A percentile compares a stretch with the other conserved stretches of the same genome.
phyloP scores from a whole-genome alignment of 2,329 filamentous ascomycete genomes.

The Aspergillus clavatus region DNA sequence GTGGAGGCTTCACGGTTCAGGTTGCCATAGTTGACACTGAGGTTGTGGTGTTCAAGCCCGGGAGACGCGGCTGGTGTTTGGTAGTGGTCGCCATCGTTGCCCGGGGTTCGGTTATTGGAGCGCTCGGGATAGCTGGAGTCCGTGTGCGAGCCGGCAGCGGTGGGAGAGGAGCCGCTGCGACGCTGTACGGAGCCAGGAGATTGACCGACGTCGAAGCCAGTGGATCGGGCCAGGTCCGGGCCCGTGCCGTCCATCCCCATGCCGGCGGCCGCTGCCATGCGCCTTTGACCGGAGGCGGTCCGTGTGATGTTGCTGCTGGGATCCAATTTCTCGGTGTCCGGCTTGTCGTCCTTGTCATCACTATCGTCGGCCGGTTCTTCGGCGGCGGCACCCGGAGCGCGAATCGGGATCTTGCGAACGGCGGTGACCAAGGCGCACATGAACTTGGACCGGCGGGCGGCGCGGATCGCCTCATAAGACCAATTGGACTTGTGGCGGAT shows the following conservation, averaged over 20 bases:
- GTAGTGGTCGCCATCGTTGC: conserved; percentile 23
- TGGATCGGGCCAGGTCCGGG: conserved; percentile 21
- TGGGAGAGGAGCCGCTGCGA: conserved; percentile 22
- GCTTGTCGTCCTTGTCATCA: conserved; percentile 60
- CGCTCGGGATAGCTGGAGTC: conserved; percentile 33
- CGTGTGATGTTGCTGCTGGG: conserved; percentile 5
- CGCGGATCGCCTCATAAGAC: conserved; percentile 79
- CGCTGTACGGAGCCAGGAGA: conserved; percentile 26
- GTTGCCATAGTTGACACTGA: conserved; percentile 20
- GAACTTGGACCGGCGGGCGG: conserved; percentile 83
- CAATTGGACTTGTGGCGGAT: conserved; percentile 92
- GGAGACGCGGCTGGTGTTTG: conserved; percentile 24
- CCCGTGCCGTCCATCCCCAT: conserved; percentile 7
- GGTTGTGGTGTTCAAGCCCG: conserved; percentile 18
- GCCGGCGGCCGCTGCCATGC: conserved; percentile 7
- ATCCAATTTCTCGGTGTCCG: conserved; percentile 45
- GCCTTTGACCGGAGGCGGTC: conserved; percentile 8
- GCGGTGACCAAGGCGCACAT: conserved; percentile 89
- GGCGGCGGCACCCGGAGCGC: conserved; percentile 65
- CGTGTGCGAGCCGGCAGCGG: conserved; percentile 16
- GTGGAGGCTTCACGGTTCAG: conserved; percentile 38
- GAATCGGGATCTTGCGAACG: conserved; percentile 80
- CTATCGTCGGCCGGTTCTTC: conserved; percentile 55
- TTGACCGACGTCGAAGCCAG: conserved; percentile 26
- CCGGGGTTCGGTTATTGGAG: conserved; percentile 31